Conservation (phyloP, 768 basidiomycete species). For the Amanita brunnescens region DNA sequence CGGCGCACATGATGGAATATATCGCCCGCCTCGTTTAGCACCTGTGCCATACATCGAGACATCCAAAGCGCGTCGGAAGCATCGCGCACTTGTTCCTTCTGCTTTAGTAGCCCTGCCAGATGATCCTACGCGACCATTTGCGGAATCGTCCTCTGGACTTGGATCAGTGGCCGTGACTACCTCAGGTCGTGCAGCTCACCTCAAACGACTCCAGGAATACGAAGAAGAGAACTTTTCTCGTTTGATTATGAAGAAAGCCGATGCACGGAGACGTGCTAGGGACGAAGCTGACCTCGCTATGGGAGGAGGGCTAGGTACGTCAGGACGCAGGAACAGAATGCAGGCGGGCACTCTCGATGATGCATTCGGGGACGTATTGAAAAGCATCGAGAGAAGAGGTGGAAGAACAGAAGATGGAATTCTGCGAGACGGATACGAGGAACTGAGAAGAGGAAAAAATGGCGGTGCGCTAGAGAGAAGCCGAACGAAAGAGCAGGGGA, state of each 20-base stretch:
- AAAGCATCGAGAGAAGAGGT: conserved; percentile 38
- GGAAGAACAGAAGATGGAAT: conserved; percentile 19
- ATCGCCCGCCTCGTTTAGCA: conserved; percentile 81
- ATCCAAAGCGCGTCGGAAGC: conserved; percentile 38
- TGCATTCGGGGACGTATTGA: conserved; percentile 77
- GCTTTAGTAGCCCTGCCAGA: conserved; percentile 56
- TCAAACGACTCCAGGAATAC: conserved; percentile 76
- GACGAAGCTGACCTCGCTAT: conserved; percentile 88
- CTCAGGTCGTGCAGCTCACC: conserved; percentile 67
- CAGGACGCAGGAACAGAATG: conserved; percentile 43
- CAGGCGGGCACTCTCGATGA: conserved; percentile 69
- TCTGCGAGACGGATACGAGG: conserved; percentile 72
- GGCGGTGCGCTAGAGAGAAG: conserved; percentile 52
- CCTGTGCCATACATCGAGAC: conserved; percentile 72
- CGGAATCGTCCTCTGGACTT: conserved; percentile 67
- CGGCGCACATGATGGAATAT: conserved; percentile 41
- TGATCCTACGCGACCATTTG: conserved; percentile 61
- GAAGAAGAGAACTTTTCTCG: conserved; percentile 95
- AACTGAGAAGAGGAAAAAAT: conserved; percentile 63
- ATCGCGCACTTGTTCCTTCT: conserved; percentile 50
- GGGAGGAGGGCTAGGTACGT: conserved; percentile 51
- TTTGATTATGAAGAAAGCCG: conserved; percentile 84
- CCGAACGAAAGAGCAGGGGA: conserved; percentile 14
- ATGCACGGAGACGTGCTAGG: conserved; percentile 54
- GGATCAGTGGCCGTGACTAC: conserved; percentile 49